Evolutionary conservation across 768 basidiomycete species (phyloP), one percentile per base, ranked within the genome.

Genomic region (Dentipellis fragilis): DNA sequence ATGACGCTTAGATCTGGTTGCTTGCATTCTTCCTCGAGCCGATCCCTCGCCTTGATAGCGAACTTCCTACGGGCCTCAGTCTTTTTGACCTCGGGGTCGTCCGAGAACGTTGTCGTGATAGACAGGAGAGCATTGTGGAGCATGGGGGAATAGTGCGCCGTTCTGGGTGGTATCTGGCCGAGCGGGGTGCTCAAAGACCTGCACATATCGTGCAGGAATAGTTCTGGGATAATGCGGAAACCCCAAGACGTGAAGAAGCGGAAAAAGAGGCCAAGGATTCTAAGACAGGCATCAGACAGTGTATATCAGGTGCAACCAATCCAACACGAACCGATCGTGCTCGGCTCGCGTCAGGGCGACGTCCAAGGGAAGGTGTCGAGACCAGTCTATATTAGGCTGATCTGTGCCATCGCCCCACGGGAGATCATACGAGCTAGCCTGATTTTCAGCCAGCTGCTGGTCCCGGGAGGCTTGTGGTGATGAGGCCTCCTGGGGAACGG

Each of bases 141-240:
- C 78, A 87, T 81, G 0, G 85, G 83, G 2, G 83, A 84, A 66
- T 87, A 87, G 59, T 86, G 83, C 2, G 78, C 66, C 0, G 76
- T 75, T 56, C 75, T 76, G 0, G 75, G 75, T 8, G 64, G 64
- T 0, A 60, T 57, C 2, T 63, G 55, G 1, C 57, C 56, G 1
- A 49, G 60, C 8, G 72, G 68, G 3, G 61, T 50, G 37, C 62
- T 64, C 38, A 75, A 63, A 23, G 66, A 67, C 47, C 68, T 69
- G 50, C 70, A 66, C 74, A 75, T 75, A 60, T 75, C 74, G 23
- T 69, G 66, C 14, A 71, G 65, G 59, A 76, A 75, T 23, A 75
- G 66, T 38, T 66, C 62, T 10, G 74, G 73, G 2, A 74, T 65
- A 48, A 73, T 64, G 42, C 74, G 73, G 34, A 72, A 62, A 40